These are phyloP conservation scores for Bullera alba DNA, from an alignment of 768 basidiomycete genomes.

Conservation along the genomic window DNA sequence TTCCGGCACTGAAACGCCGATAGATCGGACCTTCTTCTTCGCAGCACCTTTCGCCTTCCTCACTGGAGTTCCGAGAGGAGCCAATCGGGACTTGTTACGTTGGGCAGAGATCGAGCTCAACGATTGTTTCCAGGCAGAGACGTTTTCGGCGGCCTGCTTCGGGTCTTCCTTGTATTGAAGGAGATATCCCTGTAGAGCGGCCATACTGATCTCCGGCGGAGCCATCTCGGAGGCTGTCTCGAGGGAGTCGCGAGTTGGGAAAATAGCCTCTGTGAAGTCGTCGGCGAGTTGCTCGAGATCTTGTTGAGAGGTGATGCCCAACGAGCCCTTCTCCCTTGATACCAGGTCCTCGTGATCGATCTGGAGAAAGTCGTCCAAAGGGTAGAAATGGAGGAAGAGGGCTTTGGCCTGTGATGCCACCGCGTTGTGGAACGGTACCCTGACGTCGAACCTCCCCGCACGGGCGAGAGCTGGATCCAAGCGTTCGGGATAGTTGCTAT, in stretches of 20 bases:
- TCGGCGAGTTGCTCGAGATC: conserved; percentile 12
- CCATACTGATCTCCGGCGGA: conserved; percentile 55
- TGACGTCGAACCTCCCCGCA: conserved; percentile 78
- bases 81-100: no score
- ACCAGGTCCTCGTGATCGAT: no score
- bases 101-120: no score
- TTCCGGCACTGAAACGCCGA: no score
- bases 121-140: neutral
- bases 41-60: no score
- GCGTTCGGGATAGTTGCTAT: conserved; percentile 79
- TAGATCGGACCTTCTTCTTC: no score
- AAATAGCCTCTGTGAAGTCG: conserved; percentile 3
- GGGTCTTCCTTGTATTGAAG: conserved; percentile 64
- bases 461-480: conserved; percentile 86
- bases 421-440: conserved; percentile 76
- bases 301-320: neutral
- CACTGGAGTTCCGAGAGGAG: no score
- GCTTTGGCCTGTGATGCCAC: conserved; percentile 55
- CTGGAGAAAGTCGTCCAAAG: conserved; percentile 4
- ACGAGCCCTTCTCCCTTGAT: neutral
- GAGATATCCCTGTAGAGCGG: conserved; percentile 76
- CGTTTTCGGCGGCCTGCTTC: conserved; percentile 37
- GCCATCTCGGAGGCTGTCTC: conserved; percentile 52
- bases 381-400: conserved; percentile 41
- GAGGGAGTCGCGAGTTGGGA: neutral